Base-by-base conservation (phyloP, 2,329 filamentous ascomycete species). In the Exophiala alcalophila region DNA sequence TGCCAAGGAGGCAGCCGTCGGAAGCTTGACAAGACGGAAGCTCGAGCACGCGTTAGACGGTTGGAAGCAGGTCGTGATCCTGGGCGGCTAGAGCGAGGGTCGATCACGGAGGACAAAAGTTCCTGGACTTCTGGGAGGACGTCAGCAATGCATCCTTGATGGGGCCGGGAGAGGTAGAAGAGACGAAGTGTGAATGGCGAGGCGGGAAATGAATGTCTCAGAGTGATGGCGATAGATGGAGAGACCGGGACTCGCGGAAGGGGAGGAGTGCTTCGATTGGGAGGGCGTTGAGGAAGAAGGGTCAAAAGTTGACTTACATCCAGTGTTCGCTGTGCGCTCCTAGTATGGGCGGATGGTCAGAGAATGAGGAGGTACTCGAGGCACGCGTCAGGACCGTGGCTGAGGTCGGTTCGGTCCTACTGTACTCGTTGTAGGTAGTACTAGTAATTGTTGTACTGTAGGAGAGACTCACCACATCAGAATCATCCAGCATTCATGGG, bases 201-300 rank as follows among this genome's bases (percentile, higher is more conserved):
- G 23, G 20, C 41, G 39, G 43, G 41, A 46, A 32, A 38, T 43
- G 31, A 48, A 32, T 50, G 42, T 50, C 46, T 49, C 46, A 49
- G 46, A 37, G n/a, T n/a, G n/a, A n/a, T n/a, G n/a, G n/a, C n/a
- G n/a, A 25, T 25, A 8, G 12, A 30, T 6, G 6, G 9, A 30
- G 27, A 30, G 12, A 30, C 27, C 27, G 27, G 27, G 27, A 30
- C 15, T 5, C 10, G 27, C 27, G 27, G 27, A 14, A 30, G 7
- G 12, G 15, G 6, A 14, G 8, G 27, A n/a, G n/a, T n/a, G n/a
- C n/a, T n/a, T n/a, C 27, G 6, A 14, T 11, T 30, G 12, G 8
- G 27, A 30, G 27, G 27, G 8, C 12, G 6, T 8, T 11, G 6
- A 30, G 6, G 27, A 8, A 30, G 12, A 30, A 30, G 41, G 41